Conservation (phyloP, 2,329 filamentous ascomycete genomes). For the Alternaria consortialis region DNA sequence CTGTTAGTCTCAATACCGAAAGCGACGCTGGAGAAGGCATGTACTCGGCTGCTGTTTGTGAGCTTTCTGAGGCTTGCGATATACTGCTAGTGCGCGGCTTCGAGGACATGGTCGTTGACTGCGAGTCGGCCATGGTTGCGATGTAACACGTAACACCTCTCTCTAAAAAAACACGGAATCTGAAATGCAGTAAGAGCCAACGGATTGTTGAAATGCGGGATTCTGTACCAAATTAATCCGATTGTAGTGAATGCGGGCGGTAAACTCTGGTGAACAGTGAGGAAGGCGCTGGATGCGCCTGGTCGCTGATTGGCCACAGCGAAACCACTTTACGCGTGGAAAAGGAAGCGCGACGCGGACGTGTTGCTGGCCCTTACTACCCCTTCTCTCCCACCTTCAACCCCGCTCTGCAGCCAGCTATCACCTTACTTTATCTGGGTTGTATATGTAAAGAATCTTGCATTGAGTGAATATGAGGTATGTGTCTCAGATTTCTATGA, state of each 20-base stretch:
- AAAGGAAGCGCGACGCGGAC: constrained; percentile 27
- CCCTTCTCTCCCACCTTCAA: constrained; percentile 11
- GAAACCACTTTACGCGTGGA: constrained; percentile 33
- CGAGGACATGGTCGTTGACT: constrained; percentile 29
- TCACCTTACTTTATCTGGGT: not conserved
- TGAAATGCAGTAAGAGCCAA: not conserved
- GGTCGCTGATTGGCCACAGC: constrained; percentile 23
- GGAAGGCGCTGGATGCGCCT: constrained; percentile 15
- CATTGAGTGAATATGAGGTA: constrained; percentile 34
- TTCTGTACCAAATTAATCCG: not conserved
- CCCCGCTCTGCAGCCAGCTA: constrained; percentile 12
- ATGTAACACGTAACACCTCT: not conserved
- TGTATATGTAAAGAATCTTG: constrained; percentile 3
- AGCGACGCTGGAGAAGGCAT: not conserved
- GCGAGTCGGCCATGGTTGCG: constrained; percentile 39
- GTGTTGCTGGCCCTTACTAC: constrained; percentile 15
- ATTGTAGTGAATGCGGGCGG: not conserved
- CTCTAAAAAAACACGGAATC: not conserved
- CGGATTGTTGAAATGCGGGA: not conserved
- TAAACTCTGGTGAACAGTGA: constrained; percentile 6
- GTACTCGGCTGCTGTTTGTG: constrained; percentile 63
- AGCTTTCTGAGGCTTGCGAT: constrained; percentile 59
- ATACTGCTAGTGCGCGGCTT: constrained; percentile 51
- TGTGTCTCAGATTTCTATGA: constrained; percentile 6
- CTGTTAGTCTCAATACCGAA: not conserved